Base-by-base conservation (phyloP, 2,329 filamentous ascomycete species). In the Colletotrichum spaethianum region DNA sequence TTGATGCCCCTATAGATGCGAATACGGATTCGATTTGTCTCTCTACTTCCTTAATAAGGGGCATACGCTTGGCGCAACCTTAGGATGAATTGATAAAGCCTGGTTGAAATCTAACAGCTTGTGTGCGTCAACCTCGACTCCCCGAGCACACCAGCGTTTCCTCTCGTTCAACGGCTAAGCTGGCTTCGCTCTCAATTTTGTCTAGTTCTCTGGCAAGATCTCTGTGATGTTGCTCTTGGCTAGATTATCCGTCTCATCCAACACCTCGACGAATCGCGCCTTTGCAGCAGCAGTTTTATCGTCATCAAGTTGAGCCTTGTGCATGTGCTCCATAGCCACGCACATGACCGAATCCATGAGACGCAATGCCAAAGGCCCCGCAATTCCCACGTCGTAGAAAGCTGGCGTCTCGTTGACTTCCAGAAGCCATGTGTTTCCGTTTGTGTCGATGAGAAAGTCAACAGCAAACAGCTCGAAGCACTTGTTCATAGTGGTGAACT, bases 381-480 rank as follows among this genome's bases (percentile, higher is more conserved):
- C 80, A 1, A 80, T 76, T 0, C 79, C 80, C 0, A 79, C 75
- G 26, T 83, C 68, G 53, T 83, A 83, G 50, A 83, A 83, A 0
- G 81, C 81, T 0, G 82, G 82, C 28, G 81, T 82, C 74, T 83
- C 81, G 23, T 83, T 83, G 0, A 80, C 81, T 69, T 83, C 82
- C 0, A 83, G 66, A 0, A 83, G 64, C 82, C 82, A 83, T 0
- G 77, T 79, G 0, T 64, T 77, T 0, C 81, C 82, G 0, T 68
- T 67, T 0, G 74, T 72, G 48, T 83, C 82, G 8, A 83, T 62
- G 23, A 83, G 71, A 31, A 81, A 83, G 55, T 83, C 82, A 0
- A 82, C 71, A 0, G 78, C 82, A 36, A 82, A 83, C 14, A 83
- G 63, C 73, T 82, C 82, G 50, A 82, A 83, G 67, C 80, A 83